Evolutionary conservation across 2,329 filamentous ascomycete genomes (phyloP), one percentile per base, ranked within the genome.

Genomic region (Xylaria arbuscula): DNA sequence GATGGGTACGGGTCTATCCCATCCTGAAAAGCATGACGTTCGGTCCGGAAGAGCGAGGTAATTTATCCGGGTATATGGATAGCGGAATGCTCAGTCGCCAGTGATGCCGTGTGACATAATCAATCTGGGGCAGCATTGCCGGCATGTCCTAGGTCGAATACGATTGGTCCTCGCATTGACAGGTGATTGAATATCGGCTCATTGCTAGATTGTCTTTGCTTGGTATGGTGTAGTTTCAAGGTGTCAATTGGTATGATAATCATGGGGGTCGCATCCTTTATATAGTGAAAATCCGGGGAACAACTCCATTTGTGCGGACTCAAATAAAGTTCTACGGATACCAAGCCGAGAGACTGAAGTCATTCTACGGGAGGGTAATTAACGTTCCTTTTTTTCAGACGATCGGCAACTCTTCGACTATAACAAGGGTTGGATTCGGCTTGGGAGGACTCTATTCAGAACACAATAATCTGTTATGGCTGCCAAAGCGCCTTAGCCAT

Each of bases 21-120:
- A 51, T 63, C 51, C 11, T 4, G 45, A 62, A 34, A 38, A 42
- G 58, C 28, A 60, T 57, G 50, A 63, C 13, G 62, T 24, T 34
- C 68, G 66, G 57, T 47, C 69, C 67, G 69, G 63, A 38, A 62
- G 58, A 70, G 64, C 56, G 51, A 62, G 48, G 69, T 60, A 69
- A 73, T 73, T 64, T 73, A 73, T 64, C 63, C 72, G 70, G 70
- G 45, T 71, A 72, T 69, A 48, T 68, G 59, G 53, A 51, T 66
- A 56, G 69, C 57, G 36, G 40, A 50, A 62, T 53, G 56, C 50
- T 64, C 48, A 62, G 55, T 67, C 54, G 53, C 55, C 48, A 45
- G n/a, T 48, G 17, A 68, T 70, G 64, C 40, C 67, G 54, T 58
- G 61, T 70, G 69, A 70, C 66, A 67, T 66, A 69, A 63, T 47